These are phyloP conservation scores for Phytophthora cactorum DNA, from an alignment of 352 stramenopile genomes.

Conservation along the genomic window DNA sequence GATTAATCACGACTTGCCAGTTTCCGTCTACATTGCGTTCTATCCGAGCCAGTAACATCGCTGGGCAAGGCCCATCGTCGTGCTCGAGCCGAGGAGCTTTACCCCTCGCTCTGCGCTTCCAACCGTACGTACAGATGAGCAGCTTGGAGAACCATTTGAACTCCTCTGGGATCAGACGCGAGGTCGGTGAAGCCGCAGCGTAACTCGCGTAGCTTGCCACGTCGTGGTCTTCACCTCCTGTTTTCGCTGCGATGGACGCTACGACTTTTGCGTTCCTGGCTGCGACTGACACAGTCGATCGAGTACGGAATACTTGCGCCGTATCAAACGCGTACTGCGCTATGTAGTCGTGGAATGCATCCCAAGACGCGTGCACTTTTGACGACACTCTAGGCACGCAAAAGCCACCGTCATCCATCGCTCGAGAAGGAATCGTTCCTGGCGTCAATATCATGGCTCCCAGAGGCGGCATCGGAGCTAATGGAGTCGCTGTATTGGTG, in stretches of 20 bases:
- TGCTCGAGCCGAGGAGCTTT: constrained; percentile 32
- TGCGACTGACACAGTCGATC: constrained; percentile 69
- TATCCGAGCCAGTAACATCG: constrained; percentile 70
- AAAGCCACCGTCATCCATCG: constrained; percentile 37
- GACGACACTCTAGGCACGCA: constrained; percentile 40
- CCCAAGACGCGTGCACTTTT: constrained; percentile 69
- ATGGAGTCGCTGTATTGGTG: not conserved
- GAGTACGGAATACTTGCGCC: constrained; percentile 71
- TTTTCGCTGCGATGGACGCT: constrained; percentile 29
- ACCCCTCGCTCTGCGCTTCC: constrained; percentile 68
- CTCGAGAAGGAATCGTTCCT: constrained; percentile 37
- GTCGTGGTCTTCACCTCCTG: constrained; percentile 22
- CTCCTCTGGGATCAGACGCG: constrained; percentile 53
- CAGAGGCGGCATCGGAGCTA: constrained; percentile 24
- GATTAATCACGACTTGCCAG: constrained; percentile 75
- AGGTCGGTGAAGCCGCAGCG: constrained; percentile 18
- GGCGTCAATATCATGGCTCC: constrained; percentile 37
- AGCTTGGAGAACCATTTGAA: constrained; percentile 83
- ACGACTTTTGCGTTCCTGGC: constrained; percentile 66
- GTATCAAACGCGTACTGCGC: constrained; percentile 64
- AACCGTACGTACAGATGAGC: constrained; percentile 77
- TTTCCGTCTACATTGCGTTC: constrained; percentile 68
- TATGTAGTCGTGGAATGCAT: constrained; percentile 62
- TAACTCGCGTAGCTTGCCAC: constrained; percentile 52
- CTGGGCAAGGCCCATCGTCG: constrained; percentile 50